Evolutionary conservation across 768 basidiomycete species (phyloP).

Genomic region (Cystobasidium tubakii): DNA sequence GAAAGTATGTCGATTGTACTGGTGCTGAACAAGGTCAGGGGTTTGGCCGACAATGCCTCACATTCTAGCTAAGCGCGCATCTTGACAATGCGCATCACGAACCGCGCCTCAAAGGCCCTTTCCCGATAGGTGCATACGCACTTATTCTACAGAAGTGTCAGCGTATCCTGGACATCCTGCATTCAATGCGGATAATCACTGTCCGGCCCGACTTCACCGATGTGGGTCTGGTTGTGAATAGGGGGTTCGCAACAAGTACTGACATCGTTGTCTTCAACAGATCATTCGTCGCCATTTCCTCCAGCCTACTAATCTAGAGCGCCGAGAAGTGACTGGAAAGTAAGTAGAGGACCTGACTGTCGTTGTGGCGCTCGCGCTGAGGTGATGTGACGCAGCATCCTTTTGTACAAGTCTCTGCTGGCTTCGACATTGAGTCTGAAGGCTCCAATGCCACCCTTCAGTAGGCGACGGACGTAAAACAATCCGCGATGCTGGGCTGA

Average conservation of each 20-base stretch:
- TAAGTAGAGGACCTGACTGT: not conserved
- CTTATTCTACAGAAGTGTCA: conserved; percentile 52
- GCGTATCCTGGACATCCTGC: conserved; percentile 77
- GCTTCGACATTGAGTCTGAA: conserved; percentile 75
- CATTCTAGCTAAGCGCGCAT: conserved; percentile 64
- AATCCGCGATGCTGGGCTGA: not conserved
- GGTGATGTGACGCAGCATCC: conserved; percentile 63
- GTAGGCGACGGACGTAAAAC: not conserved
- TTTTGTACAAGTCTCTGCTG: conserved; percentile 76
- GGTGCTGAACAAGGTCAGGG: no score
- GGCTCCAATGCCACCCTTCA: conserved; percentile 88
- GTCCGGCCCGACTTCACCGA: not conserved
- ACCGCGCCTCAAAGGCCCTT: conserved; percentile 89
- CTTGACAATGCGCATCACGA: conserved; percentile 85
- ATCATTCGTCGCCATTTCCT: conserved; percentile 80
- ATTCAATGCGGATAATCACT: conserved; percentile 70
- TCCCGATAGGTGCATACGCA: conserved; percentile 78
- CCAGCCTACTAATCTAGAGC: conserved; percentile 76
- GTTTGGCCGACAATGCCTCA: no score
- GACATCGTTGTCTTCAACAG: conserved; percentile 51
- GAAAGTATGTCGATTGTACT: conserved; percentile 44
- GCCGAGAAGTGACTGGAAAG: conserved; percentile 66
- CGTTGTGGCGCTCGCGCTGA: not conserved
- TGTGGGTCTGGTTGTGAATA: not conserved
- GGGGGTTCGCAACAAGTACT: not conserved